phyloP scores from a whole-genome alignment of 306 rosid genomes.

The Prunus salicina region DNA sequence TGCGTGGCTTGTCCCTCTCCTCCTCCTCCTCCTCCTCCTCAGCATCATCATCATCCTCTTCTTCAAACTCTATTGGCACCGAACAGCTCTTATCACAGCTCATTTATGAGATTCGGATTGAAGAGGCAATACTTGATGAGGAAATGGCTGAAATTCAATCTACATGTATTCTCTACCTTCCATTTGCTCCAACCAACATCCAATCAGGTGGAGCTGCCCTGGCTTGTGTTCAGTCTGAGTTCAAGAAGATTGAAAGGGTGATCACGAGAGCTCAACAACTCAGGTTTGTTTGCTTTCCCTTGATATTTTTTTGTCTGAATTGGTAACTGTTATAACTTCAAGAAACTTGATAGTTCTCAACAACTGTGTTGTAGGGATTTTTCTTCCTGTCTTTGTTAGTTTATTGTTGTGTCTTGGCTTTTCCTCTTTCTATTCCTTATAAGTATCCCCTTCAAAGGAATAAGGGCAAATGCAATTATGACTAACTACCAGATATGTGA shows the following conservation, averaged over 20 bases:
- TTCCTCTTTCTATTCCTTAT: not conserved
- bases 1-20: constrained; percentile 23
- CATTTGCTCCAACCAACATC: constrained; percentile 28
- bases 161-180: constrained; percentile 38
- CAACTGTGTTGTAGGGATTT: not conserved
- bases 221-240: constrained; percentile 32
- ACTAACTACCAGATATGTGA: not conserved
- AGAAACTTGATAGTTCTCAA: not conserved
- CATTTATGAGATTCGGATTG: constrained; percentile 37
- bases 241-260: constrained; percentile 42
- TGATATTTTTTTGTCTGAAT: not conserved
- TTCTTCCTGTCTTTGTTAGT: not conserved
- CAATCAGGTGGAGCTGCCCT: constrained; percentile 22
- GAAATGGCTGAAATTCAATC: constrained; percentile 57
- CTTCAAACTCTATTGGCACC: constrained; percentile 8
- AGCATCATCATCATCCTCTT: not conserved
- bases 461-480: not conserved
- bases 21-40: constrained; percentile 9
- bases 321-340: not conserved
- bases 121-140: constrained; percentile 43
- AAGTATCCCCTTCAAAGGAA: not conserved
- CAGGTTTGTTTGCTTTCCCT: constrained; percentile 29
- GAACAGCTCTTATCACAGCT: constrained; percentile 33
- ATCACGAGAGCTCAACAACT: constrained; percentile 43
- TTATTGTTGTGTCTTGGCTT: not conserved